Conservation (phyloP, 495 filamentous ascomycete species). For the Jackrogersella minutella region DNA sequence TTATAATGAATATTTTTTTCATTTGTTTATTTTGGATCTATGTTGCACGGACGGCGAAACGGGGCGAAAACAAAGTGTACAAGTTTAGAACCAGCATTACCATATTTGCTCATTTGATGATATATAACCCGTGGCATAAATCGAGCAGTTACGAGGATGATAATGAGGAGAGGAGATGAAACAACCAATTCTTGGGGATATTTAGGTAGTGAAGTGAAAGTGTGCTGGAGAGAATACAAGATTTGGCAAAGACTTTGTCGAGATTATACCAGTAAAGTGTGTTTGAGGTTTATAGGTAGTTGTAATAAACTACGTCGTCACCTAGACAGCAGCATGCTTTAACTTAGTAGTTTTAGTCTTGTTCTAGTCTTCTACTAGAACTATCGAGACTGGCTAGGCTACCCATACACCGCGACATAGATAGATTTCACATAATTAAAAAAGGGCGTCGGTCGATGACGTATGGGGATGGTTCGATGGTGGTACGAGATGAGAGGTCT, state of each 20-base stretch:
- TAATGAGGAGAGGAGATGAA: background rate
- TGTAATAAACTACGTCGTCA: too few species aligned
- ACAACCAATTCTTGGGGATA: background rate
- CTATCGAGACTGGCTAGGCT: too few species aligned
- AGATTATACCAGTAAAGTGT: too few species aligned
- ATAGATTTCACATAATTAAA: background rate
- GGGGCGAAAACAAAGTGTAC: conserved; percentile 21
- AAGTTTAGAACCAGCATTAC: conserved; percentile 23
- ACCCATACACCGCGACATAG: too few species aligned
- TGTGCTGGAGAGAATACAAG: background rate
- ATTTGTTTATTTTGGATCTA: background rate
- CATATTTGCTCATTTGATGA: conserved; percentile 16
- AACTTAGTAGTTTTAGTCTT: too few species aligned
- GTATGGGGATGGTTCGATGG: conserved; percentile 6
- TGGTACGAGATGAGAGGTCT: conserved; percentile 12
- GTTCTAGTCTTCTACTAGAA: too few species aligned
- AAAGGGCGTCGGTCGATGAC: background rate
- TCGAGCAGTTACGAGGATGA: conserved; percentile 1
- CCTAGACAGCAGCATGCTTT: too few species aligned
- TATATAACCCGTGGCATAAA: conserved; percentile 20
- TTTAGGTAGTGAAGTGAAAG: background rate
- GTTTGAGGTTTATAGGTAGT: too few species aligned
- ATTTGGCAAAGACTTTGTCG: background rate
- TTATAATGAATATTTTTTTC: too few species aligned
- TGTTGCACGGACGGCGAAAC: conserved; percentile 1